Conservation (phyloP, 495 filamentous ascomycete genomes). For the Daldinia grandis region DNA sequence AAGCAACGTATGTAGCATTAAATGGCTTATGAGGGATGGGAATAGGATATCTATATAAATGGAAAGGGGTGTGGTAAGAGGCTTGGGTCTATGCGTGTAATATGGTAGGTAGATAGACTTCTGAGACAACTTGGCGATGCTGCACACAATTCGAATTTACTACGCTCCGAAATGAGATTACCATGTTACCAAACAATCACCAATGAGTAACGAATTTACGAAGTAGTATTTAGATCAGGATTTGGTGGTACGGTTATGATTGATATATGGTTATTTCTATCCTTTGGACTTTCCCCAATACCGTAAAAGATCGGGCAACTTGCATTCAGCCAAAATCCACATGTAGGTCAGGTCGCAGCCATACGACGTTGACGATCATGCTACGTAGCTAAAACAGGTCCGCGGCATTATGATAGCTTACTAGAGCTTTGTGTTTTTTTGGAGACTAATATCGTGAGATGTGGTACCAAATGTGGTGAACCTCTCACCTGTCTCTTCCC, state of each 20-base stretch:
- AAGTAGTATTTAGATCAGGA: not conserved
- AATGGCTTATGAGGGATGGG: not conserved
- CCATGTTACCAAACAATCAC: not conserved
- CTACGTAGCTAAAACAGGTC: conserved; percentile 5
- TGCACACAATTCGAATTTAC: conserved; percentile 1
- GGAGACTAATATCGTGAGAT: conserved; percentile 23
- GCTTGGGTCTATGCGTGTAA: not conserved
- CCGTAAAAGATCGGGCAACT: conserved; percentile 32
- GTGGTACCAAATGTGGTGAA: conserved; percentile 10
- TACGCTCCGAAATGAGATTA: not conserved
- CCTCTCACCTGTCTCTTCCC: not conserved
- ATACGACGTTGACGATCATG: conserved; percentile 12
- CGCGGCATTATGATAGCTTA: conserved; percentile 5
- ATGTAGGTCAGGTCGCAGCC: conserved; percentile 17
- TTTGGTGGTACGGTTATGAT: conserved; percentile 1
- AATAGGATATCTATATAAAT: not conserved
- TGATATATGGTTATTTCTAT: conserved; percentile 14
- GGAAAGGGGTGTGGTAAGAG: not conserved
- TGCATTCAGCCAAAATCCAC: conserved; percentile 32
- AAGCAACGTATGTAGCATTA: conserved; percentile 22
- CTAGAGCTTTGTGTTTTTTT: conserved; percentile 5
- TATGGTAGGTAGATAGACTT: not conserved
- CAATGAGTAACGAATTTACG: not conserved
- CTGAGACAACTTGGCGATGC: conserved; percentile 22
- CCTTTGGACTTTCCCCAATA: conserved; percentile 20